phyloP scores from a whole-genome alignment of 805 yeast genomes.

The Candida endomychidarum region DNA sequence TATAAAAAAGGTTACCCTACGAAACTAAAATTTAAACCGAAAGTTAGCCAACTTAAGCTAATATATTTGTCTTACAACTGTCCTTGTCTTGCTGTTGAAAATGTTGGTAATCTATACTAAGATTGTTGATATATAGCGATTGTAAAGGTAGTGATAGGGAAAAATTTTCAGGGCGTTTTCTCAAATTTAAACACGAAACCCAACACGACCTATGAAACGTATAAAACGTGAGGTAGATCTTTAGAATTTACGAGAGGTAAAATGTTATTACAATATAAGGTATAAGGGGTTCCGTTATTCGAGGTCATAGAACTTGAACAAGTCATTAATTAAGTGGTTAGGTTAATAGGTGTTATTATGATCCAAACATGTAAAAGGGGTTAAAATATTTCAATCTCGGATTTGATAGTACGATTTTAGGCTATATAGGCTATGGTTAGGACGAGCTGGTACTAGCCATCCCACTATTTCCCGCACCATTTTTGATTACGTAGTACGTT shows the following conservation, averaged over 20 bases:
- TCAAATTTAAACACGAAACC: constrained; percentile 5
- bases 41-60: not conserved
- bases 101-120: not conserved
- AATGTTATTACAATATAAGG: no score
- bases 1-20: constrained; percentile 4
- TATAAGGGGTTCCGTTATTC: no score
- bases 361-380: no score
- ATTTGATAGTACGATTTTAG: no score
- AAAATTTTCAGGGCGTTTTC: constrained; percentile 5
- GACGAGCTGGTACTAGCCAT: no score
- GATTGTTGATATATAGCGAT: constrained; percentile 5
- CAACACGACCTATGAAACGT: constrained; percentile 5
- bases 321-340: no score
- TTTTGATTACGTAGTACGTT: no score
- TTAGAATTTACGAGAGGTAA: not conserved
- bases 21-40: constrained; percentile 2
- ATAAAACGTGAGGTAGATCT: not conserved
- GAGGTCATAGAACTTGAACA: no score
- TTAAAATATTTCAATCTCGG: no score
- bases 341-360: no score
- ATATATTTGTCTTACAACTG: not conserved
- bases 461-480: no score
- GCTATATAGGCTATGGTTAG: no score
- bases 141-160: constrained; percentile 5
- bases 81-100: not conserved